These are phyloP conservation scores for Omphalotus olearius DNA, from an alignment of 1,284 basidiomycete species.

Conservation along the genomic window DNA sequence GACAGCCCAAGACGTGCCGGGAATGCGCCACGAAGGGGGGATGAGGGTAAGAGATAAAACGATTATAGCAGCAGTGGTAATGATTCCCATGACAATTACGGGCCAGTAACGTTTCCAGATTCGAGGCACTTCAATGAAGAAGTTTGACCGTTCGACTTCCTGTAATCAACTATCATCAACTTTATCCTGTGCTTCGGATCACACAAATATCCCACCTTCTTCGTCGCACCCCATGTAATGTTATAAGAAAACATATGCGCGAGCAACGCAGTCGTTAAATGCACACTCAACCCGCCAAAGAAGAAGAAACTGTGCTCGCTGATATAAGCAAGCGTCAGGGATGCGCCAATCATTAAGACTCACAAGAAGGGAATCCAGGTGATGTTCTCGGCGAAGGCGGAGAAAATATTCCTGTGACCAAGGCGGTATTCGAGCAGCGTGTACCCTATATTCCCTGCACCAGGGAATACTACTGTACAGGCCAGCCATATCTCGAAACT, in stretches of 20 bases:
- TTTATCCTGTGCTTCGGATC: not conserved
- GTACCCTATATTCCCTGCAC: conserved; percentile 67
- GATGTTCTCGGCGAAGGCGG: conserved; percentile 59
- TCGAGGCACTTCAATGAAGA: conserved; percentile 83
- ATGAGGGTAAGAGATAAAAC: conserved; percentile 49
- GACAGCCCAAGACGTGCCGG: conserved; percentile 59
- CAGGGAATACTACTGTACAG: conserved; percentile 73
- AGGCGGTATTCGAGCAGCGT: conserved; percentile 75
- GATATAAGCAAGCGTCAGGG: conserved; percentile 8
- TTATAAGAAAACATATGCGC: conserved; percentile 82
- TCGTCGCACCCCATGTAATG: conserved; percentile 78
- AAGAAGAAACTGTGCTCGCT: conserved; percentile 66
- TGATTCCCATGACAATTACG: conserved; percentile 50
- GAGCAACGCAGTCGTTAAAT: conserved; percentile 70
- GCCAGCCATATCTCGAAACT: conserved; percentile 76
- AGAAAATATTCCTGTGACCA: conserved; percentile 52
- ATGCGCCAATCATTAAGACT: conserved; percentile 25
- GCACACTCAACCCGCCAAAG: conserved; percentile 76
- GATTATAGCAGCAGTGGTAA: conserved; percentile 47
- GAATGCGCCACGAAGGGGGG: conserved; percentile 60
- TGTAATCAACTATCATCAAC: not conserved
- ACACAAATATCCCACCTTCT: conserved; percentile 38
- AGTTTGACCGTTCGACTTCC: conserved; percentile 77
- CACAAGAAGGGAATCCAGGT: conserved; percentile 81
- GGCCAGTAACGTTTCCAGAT: conserved; percentile 75